Evolutionary conservation across 2,329 filamentous ascomycete species (phyloP), one percentile per base, ranked within the genome.

Genomic region (Fusarium sp.): DNA sequence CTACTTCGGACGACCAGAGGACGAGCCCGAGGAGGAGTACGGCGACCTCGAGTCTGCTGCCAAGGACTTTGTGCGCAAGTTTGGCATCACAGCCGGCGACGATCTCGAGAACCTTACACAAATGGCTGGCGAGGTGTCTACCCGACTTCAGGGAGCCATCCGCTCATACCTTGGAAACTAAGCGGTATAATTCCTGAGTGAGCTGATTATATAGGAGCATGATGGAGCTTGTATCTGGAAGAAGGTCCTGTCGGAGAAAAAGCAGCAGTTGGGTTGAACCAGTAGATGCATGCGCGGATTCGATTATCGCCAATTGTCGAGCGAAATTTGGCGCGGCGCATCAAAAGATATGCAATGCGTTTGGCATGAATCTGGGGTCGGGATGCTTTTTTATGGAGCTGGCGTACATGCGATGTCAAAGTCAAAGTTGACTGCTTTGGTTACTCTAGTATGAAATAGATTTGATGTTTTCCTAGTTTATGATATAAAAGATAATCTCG

Each of bases 1-100:
- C 58, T 99, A 98, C 86, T 99, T 99, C 80, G 96, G 96, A 65
- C 91, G 95, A 53, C 91, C 93, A 4, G 96, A 99, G 77, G 92
- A 94, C 25, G 92, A 97, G 73, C 82, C 87, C 31, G 84, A 84
- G 59, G 93, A 94, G 67, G 93, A 93, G 44, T 98, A 97, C 71
- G 94, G 94, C 48, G 94, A 98, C 76, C 84, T 99, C 62, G 96
- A 99, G 82, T 87, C 84, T n/a, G 94, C 94, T 0, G 96, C 96
- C 63, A 97, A 96, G 84, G 96, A 99, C 80, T 97, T 98, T 81
- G 90, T 98, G 31, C 90, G 96, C 77, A 94, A 93, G 78, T 98
- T 98, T 78, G 96, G 96, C 51, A 92, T 98, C 74, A 98, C 95
- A 6, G 95, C 96, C 25, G 94, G 94, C 59, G 96, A 99, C 78